phyloP scores from a whole-genome alignment of 2,329 filamentous ascomycete genomes.

The Trichoderma lentiforme region DNA sequence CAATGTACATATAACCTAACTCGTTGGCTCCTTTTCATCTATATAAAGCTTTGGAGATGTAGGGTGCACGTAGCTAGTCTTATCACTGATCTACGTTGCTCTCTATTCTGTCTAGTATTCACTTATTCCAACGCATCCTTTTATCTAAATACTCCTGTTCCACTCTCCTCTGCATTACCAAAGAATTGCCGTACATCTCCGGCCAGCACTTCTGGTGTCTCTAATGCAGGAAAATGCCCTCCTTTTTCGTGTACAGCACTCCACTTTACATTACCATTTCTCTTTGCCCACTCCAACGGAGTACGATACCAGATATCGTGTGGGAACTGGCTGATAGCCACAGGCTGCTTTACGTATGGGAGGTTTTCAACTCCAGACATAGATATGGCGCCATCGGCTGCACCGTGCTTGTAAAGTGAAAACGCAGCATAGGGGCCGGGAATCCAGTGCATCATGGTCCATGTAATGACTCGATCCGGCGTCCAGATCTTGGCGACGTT shows the following conservation, averaged over 20 bases:
- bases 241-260: background rate
- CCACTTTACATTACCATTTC: background rate
- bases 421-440: background rate
- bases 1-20: too few relatives aligned
- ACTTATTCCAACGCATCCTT: background rate
- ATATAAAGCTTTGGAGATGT: too few relatives aligned
- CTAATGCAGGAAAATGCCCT: background rate
- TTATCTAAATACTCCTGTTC: background rate
- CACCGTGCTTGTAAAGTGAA: background rate
- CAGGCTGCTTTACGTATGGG: background rate
- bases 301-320: background rate
- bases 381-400: background rate
- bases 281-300: background rate
- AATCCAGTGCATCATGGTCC: constrained; percentile 2
- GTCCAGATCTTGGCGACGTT: background rate
- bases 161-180: background rate
- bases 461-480: background rate
- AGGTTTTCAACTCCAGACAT: background rate
- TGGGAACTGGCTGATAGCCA: background rate
- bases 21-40: too few relatives aligned
- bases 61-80: too few relatives aligned
- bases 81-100: too few relatives aligned
- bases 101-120: too few relatives aligned
- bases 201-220: background rate
- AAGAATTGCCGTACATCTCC: background rate